Conservation (phyloP, 1,139 yeast genomes). For the Hansenula anomala region DNA sequence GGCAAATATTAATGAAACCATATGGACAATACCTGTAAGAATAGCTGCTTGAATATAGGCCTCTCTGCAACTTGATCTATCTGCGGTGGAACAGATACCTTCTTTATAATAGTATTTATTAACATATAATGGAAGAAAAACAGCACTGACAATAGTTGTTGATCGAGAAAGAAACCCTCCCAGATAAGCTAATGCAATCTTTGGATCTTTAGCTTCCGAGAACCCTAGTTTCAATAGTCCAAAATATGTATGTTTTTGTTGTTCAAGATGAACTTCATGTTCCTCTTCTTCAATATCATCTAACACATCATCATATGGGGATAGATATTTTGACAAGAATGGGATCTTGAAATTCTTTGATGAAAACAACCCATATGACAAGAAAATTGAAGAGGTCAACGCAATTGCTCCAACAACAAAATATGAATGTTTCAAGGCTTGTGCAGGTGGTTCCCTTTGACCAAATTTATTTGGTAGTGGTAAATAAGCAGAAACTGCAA, state of each 20-base stretch:
- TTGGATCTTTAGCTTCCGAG: conserved; percentile 30
- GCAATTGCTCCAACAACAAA: conserved; percentile 42
- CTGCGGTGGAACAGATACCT: conserved; percentile 40
- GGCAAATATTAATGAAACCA: conserved; percentile 51
- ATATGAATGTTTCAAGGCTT: conserved; percentile 45
- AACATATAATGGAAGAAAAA: conserved; percentile 61
- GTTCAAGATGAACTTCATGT: conserved; percentile 12
- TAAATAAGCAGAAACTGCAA: conserved; percentile 45
- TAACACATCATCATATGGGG: conserved; percentile 21
- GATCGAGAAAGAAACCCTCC: conserved; percentile 66
- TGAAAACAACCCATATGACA: conserved; percentile 45
- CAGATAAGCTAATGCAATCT: conserved; percentile 45
- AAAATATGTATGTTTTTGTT: conserved; percentile 27
- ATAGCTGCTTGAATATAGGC: conserved; percentile 66
- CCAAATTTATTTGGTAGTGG: conserved; percentile 35
- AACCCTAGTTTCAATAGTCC: conserved; percentile 43
- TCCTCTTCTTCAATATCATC: conserved; percentile 21
- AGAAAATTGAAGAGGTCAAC: conserved; percentile 31
- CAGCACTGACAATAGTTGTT: conserved; percentile 54
- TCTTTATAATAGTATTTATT: conserved; percentile 47
- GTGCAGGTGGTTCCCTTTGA: conserved; percentile 37
- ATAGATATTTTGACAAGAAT: conserved; percentile 14
- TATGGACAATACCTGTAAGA: conserved; percentile 61
- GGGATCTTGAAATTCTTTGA: conserved; percentile 30
- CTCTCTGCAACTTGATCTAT: conserved; percentile 45